Evolutionary conservation across 306 rosid species (phyloP).

Genomic region (Mimosa pudica): DNA sequence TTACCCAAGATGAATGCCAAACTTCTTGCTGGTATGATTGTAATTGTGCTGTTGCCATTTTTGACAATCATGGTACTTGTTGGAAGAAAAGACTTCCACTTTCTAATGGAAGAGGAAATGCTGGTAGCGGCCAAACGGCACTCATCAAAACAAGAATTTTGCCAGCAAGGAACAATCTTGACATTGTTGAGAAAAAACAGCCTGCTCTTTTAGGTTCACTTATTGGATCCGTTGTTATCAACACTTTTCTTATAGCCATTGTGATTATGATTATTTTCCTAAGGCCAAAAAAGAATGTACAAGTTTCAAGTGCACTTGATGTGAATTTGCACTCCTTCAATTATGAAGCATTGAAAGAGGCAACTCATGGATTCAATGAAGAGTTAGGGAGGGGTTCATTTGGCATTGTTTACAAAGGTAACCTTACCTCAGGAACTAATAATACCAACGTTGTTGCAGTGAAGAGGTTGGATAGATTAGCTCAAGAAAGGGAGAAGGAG

Average conservation of each 20-base stretch:
- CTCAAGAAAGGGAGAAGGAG: slow-evolving; percentile 46
- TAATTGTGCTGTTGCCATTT: slow-evolving; percentile 40
- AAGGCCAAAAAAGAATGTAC: slow-evolving; percentile 28
- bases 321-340: slow-evolving; percentile 41
- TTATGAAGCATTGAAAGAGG: slow-evolving; percentile 39
- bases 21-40: slow-evolving; percentile 47
- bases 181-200: neutral
- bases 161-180: neutral
- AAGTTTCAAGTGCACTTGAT: slow-evolving; percentile 33
- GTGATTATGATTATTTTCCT: slow-evolving; percentile 16
- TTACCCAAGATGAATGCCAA: slow-evolving; percentile 26
- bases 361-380: slow-evolving; percentile 40
- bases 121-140: neutral
- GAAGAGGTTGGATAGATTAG: slow-evolving; percentile 49
- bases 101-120: slow-evolving; percentile 40
- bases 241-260: slow-evolving; percentile 21
- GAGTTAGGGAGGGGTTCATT: slow-evolving; percentile 50
- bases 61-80: neutral
- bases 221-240: slow-evolving; percentile 36
- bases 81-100: slow-evolving; percentile 50
- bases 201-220: slow-evolving; percentile 37
- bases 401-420: slow-evolving; percentile 53
- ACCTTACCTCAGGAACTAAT: slow-evolving; percentile 16
- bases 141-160: neutral
- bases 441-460: slow-evolving; percentile 32